Conservation (phyloP, 2,329 filamentous ascomycete genomes). For the Phyllosticta ampelicida region DNA sequence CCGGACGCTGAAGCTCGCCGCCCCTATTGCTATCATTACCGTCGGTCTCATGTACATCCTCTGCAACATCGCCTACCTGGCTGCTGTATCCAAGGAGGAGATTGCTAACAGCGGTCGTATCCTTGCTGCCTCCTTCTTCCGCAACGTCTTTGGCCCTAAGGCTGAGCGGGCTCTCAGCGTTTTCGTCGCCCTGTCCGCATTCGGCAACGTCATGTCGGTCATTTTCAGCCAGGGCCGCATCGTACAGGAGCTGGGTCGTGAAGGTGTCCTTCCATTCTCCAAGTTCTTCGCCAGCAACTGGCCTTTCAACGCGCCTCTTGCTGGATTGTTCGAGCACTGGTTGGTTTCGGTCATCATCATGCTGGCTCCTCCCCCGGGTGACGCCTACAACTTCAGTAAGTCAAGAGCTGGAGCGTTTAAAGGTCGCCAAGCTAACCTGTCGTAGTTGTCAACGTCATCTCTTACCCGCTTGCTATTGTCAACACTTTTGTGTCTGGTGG, state of each 20-base stretch:
- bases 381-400: slow-evolving; percentile 54
- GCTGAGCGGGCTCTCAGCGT: slow-evolving; percentile 52
- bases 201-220: slow-evolving; percentile 56
- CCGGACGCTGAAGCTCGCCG: slow-evolving; percentile 54
- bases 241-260: slow-evolving; percentile 55
- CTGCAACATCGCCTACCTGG: slow-evolving; percentile 57
- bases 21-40: slow-evolving; percentile 47
- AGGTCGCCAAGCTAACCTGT: not conserved
- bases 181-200: slow-evolving; percentile 56
- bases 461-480: slow-evolving; percentile 51
- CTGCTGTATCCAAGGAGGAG: slow-evolving; percentile 46
- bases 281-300: slow-evolving; percentile 53
- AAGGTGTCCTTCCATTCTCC: slow-evolving; percentile 55
- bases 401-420: not conserved
- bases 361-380: slow-evolving; percentile 54
- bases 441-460: slow-evolving; percentile 44
- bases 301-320: slow-evolving; percentile 52
- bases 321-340: slow-evolving; percentile 54
- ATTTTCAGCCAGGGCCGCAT: slow-evolving; percentile 59
- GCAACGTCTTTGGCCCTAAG: slow-evolving; percentile 40
- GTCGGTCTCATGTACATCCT: slow-evolving; percentile 55
- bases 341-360: slow-evolving; percentile 54
- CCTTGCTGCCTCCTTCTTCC: slow-evolving; percentile 48
- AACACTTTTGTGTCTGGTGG: slow-evolving; percentile 42
- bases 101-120: slow-evolving; percentile 44